Evolutionary conservation across 805 yeast genomes (phyloP).

Genomic region (Dipodascopsis uninucleata): DNA sequence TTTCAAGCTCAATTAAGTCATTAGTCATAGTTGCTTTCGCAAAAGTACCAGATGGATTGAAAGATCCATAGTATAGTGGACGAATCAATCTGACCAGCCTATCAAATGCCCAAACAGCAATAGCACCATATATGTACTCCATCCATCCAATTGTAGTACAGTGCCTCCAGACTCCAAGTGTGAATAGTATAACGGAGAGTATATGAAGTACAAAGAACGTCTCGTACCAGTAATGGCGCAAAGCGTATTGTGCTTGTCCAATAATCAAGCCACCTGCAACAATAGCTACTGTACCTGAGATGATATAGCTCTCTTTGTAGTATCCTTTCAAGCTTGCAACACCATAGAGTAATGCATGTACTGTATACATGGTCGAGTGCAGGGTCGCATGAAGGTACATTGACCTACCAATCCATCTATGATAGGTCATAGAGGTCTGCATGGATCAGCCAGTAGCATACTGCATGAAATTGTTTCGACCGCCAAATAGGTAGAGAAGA

Average conservation of each 20-base stretch:
- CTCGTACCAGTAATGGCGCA: constrained; percentile 47
- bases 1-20: constrained; percentile 1
- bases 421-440: constrained; percentile 60
- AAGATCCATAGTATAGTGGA: no score
- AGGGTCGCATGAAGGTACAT: constrained; percentile 12
- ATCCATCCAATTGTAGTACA: constrained; percentile 44
- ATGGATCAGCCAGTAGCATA: constrained; percentile 60
- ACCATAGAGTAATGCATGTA: constrained; percentile 3
- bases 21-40: constrained; percentile 1
- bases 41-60: constrained; percentile 24
- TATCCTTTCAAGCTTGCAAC: background rate
- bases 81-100: constrained; percentile 55
- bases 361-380: constrained; percentile 12
- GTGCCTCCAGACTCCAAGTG: constrained; percentile 59
- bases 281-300: background rate
- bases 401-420: constrained; percentile 48
- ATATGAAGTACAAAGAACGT: constrained; percentile 56
- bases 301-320: background rate
- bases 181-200: constrained; percentile 50
- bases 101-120: constrained; percentile 70
- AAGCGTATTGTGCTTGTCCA: constrained; percentile 3
- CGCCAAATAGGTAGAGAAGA: constrained; percentile 58
- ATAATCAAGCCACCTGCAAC: constrained; percentile 11
- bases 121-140: constrained; percentile 47
- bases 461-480: constrained; percentile 67